These are phyloP conservation scores for Epithele typhae DNA, from an alignment of 768 basidiomycete genomes.

Conservation along the genomic window DNA sequence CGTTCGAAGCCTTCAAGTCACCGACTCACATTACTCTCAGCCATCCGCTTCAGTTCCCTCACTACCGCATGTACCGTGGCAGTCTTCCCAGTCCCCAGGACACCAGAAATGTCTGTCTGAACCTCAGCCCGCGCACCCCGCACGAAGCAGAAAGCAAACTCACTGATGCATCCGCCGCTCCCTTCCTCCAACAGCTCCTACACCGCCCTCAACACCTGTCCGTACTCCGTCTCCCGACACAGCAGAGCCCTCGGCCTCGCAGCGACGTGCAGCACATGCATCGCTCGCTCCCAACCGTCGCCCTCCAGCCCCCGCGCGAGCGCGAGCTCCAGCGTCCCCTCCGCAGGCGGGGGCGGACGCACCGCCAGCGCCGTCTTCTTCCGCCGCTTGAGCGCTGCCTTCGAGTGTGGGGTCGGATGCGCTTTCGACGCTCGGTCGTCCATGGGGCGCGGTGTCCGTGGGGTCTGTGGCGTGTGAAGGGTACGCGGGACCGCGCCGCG, in stretches of 20 bases:
- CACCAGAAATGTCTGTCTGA: conserved; percentile 85
- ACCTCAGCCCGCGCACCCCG: no score
- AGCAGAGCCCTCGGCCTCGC: conserved; percentile 87
- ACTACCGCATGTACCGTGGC: conserved; percentile 95
- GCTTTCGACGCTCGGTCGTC: conserved; percentile 37
- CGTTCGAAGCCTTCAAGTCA: not conserved
- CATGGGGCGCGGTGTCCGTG: conserved; percentile 15
- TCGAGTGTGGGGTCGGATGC: conserved; percentile 74
- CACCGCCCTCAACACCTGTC: conserved; percentile 66
- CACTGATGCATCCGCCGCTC: conserved; percentile 93
- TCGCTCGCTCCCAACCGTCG: conserved; percentile 82
- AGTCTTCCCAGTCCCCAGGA: conserved; percentile 98
- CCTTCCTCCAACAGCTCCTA: conserved; percentile 88
- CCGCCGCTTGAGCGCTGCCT: conserved; percentile 55
- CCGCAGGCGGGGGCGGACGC: conserved; percentile 31
- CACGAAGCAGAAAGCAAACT: conserved; percentile 27
- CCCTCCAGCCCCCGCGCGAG: conserved; percentile 16
- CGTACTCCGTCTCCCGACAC: conserved; percentile 85
- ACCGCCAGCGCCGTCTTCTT: conserved; percentile 32
- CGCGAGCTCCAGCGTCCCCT: conserved; percentile 31
- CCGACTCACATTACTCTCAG: conserved; percentile 62
- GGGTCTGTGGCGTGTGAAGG: conserved; percentile 11
- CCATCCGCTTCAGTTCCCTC: conserved; percentile 85
- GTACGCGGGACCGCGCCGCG: conserved; percentile 20
- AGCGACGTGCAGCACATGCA: conserved; percentile 91